phyloP scores from a whole-genome alignment of 345 rosid species.

The Excoecaria cochinchinensis region DNA sequence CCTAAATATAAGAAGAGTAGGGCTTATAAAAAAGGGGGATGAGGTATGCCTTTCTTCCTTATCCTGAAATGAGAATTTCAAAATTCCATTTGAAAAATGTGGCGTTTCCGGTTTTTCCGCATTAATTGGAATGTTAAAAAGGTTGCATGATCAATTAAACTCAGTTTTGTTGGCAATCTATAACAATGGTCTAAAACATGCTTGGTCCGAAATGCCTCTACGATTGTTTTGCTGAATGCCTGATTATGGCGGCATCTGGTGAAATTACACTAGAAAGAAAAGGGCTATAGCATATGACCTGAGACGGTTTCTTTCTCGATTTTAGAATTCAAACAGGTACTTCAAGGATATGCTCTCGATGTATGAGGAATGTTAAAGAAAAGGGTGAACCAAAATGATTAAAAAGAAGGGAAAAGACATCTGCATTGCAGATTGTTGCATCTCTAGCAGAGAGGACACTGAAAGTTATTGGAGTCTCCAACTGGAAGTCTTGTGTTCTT shows the following conservation, averaged over 20 bases:
- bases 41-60: slow-evolving; percentile 49
- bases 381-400: background rate
- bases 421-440: background rate
- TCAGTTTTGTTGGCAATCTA: background rate
- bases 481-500: background rate
- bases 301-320: background rate
- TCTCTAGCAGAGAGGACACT: background rate
- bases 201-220: background rate
- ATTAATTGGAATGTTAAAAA: background rate
- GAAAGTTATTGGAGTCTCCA: background rate
- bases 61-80: slow-evolving; percentile 1
- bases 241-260: background rate
- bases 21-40: slow-evolving; percentile 82
- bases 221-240: background rate
- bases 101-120: background rate
- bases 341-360: background rate
- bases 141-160: background rate
- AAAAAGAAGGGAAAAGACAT: too few species aligned
- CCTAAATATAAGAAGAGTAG: slow-evolving; percentile 64
- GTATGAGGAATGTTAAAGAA: background rate
- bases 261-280: background rate
- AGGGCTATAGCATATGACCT: background rate
- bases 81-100: background rate
- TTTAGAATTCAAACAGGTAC: background rate
- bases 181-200: background rate